phyloP scores from a whole-genome alignment of 768 basidiomycete species.

The Boletus pseudo-olivaceus region DNA sequence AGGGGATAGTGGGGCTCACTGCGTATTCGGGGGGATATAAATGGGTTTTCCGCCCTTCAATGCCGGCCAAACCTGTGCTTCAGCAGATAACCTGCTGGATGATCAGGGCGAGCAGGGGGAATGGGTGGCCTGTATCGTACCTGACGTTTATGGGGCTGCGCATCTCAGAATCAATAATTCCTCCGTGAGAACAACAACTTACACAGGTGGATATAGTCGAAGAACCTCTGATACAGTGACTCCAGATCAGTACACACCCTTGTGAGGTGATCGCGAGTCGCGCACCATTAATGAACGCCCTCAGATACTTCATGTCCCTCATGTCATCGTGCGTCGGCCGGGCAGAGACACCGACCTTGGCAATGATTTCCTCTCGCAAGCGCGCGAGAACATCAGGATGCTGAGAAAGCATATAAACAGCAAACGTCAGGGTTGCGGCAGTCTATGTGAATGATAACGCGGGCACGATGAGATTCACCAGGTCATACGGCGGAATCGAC shows the following conservation, averaged over 20 bases:
- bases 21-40: no score
- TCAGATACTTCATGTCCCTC: constrained; percentile 58
- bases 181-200: background rate
- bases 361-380: constrained; percentile 55
- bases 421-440: constrained; percentile 33
- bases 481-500: background rate
- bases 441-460: constrained; percentile 15
- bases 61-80: no score
- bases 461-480: background rate
- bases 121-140: background rate
- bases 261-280: background rate
- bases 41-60: no score
- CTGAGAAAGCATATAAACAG: constrained; percentile 46
- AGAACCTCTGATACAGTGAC: constrained; percentile 25
- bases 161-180: constrained; percentile 1
- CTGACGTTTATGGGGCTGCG: constrained; percentile 22
- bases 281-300: constrained; percentile 57
- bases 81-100: no score
- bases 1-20: no score
- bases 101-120: background rate
- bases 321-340: constrained; percentile 56
- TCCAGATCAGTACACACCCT: background rate
- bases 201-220: constrained; percentile 32
- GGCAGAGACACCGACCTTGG: constrained; percentile 45
- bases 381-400: constrained; percentile 45